Base-by-base conservation (phyloP, 257 asterid species). In the Gentiana straminea region DNA sequence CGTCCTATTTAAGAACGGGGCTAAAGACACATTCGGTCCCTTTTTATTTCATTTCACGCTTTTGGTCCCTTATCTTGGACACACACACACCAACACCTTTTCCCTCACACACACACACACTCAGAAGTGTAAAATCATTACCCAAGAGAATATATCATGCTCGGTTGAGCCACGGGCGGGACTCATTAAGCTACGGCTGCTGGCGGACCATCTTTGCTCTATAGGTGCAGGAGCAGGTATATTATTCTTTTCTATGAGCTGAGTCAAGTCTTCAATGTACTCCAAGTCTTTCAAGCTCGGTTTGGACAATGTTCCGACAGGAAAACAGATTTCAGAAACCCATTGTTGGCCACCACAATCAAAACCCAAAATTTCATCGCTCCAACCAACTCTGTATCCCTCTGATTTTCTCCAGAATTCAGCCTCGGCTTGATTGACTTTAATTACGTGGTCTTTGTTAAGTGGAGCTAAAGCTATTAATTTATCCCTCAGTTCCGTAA, bases 281-380 rank as follows among this genome's bases (percentile, higher is more conserved):
- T 80, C 95, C 60, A 92, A 75, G 70, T 92, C 97, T 58, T 81
- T 88, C 93, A 85, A 78, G 70, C 81, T 84, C 58, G 91, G 97
- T 58, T 87, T 85, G 11, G 93, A 81, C 3, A 88, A 73, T 53
- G 94, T 84, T 72, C 98, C 98, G 51, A 85, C 94, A 2, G 97
- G 95, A 55, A 92, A 92, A 71, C 98, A 92, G 12, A 77, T 81
- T 62, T 92, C 98, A 1, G 98, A 88, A 54, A 92, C 98, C 98
- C 98, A 92, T 53, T 92, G 98, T 68, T 92, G 98, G 57, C 98
- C 98, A 57, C 98, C 98, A 52, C 98, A 92, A 72, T 92, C 97
- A 48, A 88, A 92, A 53, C 98, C 98, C 68, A 92, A 75, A 69
- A 92, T 92, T 73, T 92, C 98, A 49, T 92, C 97, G 48, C 95